Evolutionary conservation across 768 basidiomycete species (phyloP).

Genomic region (Pholiota conissans): DNA sequence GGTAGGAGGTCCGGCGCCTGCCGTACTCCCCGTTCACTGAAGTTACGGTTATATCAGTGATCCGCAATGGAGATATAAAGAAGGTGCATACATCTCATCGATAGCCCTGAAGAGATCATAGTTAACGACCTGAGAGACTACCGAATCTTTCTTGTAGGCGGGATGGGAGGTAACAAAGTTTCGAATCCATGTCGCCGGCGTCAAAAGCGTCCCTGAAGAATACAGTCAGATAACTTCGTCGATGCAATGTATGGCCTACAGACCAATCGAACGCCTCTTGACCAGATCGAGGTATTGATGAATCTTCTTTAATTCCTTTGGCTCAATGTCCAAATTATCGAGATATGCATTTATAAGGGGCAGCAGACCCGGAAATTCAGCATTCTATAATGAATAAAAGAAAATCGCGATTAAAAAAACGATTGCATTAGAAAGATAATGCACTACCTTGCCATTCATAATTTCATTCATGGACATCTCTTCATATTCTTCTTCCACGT

Average conservation of each 20-base stretch:
- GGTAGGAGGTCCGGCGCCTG: slow-evolving; percentile 64
- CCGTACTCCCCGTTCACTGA: slow-evolving; percentile 71
- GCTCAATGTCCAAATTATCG: slow-evolving; percentile 78
- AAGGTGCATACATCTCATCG: slow-evolving; percentile 78
- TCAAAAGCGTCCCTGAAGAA: slow-evolving; percentile 67
- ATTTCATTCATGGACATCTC: slow-evolving; percentile 93
- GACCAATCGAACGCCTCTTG: slow-evolving; percentile 77
- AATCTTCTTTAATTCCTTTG: slow-evolving; percentile 59
- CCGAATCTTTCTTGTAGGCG: slow-evolving; percentile 90
- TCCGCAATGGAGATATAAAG: background rate
- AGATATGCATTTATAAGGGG: slow-evolving; percentile 83
- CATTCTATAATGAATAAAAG: slow-evolving; percentile 46
- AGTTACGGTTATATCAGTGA: background rate
- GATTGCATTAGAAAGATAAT: slow-evolving; percentile 2
- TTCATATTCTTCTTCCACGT: slow-evolving; percentile 82
- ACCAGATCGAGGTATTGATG: slow-evolving; percentile 80
- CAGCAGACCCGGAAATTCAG: slow-evolving; percentile 76
- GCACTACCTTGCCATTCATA: slow-evolving; percentile 83
- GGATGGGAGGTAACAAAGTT: slow-evolving; percentile 90
- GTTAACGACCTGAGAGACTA: slow-evolving; percentile 87
- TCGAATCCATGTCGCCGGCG: slow-evolving; percentile 92
- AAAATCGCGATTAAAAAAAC: background rate
- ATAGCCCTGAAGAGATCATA: slow-evolving; percentile 89
- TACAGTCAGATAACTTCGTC: background rate
- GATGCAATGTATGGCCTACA: slow-evolving; percentile 19